Base-by-base conservation (phyloP, 2,329 filamentous ascomycete genomes). In the Trichoderma sp. region DNA sequence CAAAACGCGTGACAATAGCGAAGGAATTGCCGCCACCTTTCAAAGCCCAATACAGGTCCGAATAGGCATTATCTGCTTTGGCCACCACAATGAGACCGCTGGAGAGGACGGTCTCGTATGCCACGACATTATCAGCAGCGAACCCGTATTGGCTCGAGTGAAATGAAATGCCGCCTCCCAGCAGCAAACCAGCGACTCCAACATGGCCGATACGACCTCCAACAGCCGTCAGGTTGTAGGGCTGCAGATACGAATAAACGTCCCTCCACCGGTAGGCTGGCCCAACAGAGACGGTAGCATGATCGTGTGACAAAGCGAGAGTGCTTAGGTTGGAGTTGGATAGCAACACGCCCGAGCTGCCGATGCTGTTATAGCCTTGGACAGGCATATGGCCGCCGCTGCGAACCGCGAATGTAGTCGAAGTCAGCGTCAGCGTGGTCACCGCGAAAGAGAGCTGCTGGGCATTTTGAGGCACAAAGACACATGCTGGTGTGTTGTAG, bases 101-200 rank as follows among this genome's bases (percentile, higher is more conserved):
- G 0, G 86, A 85, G 1, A 89, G 84, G 2, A 91, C 88, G 11
- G 90, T 82, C 53, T 89, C 83, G 67, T 83, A 88, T 24, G 82
- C 83, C 27, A 80, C 78, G 14, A 88, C 84, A 12, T 84, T 86
- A 79, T 89, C 87, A 76, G 85, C 87, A 8, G 83, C 85, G 78
- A 85, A 87, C 6, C 89, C 89, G 38, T 85, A 80, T 0, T 81
- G 81, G 0, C 84, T 84, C 1, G 77, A 77, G 66, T 76, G 77
- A 67, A 78, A 79, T n/a, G 79, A 77, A 35, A 76, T 79, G 3
- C 80, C 80, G 0, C 80, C 81, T 14, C 81, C 81, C 3, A 82
- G 78, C 9, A 81, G 74, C 6, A 83, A 76, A 2, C 82, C 81
- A 8, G 77, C 80, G 12, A 83, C 80, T 9, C 82, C 82, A 6